Conservation (phyloP, 2,329 filamentous ascomycete species). For the Emmonsiellopsis sp. region DNA sequence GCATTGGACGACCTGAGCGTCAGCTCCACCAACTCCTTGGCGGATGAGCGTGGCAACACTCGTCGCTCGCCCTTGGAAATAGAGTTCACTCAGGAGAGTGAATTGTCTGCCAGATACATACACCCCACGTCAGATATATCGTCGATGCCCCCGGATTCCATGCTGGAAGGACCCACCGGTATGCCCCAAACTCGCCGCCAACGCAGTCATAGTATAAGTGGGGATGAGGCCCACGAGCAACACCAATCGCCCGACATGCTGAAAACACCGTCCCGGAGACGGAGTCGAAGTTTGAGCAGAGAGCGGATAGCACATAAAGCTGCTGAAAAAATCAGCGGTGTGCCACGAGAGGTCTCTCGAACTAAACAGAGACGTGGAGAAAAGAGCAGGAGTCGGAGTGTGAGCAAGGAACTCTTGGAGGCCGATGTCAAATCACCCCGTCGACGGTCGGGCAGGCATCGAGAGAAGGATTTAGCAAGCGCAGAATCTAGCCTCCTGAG, state of each 20-base stretch:
- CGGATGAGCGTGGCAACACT: constrained; percentile 66
- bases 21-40: constrained; percentile 67
- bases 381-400: constrained; percentile 37
- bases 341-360: constrained; percentile 38
- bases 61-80: constrained; percentile 71
- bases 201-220: constrained; percentile 54
- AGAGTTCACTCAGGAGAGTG: constrained; percentile 66
- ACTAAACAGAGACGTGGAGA: constrained; percentile 33
- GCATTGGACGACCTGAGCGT: constrained; percentile 55
- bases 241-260: constrained; percentile 31
- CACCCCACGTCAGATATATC: constrained; percentile 77
- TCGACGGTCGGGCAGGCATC: constrained; percentile 11
- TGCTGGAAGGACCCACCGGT: constrained; percentile 48
- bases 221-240: constrained; percentile 33
- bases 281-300: constrained; percentile 51
- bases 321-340: constrained; percentile 55
- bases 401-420: constrained; percentile 37
- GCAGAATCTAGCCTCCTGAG: constrained; percentile 56
- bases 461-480: constrained; percentile 45
- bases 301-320: constrained; percentile 60
- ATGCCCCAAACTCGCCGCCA: constrained; percentile 39
- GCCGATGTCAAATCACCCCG: constrained; percentile 23
- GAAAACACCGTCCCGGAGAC: constrained; percentile 45
- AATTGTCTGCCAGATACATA: constrained; percentile 60
- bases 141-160: constrained; percentile 64